Evolutionary conservation across 2,329 filamentous ascomycete species (phyloP).

Genomic region (Lecanicillium sp.): DNA sequence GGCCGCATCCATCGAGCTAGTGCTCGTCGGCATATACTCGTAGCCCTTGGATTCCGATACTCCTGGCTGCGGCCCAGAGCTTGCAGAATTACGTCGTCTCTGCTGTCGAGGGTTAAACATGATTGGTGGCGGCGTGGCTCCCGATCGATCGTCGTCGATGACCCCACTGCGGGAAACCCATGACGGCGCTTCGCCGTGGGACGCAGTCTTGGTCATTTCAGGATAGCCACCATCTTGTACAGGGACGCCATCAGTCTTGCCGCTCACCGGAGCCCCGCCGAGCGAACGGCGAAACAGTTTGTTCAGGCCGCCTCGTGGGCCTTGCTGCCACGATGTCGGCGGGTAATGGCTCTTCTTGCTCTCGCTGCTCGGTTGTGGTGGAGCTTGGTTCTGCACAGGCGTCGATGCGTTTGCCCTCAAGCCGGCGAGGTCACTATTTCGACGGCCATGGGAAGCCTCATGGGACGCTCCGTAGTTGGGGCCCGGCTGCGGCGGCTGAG

Average conservation of each 20-base stretch:
- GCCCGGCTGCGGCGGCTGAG: conserved; percentile 8
- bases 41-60: conserved; percentile 11
- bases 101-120: conserved; percentile 35
- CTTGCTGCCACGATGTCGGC: conserved; percentile 36
- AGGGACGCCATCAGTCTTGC: conserved; percentile 1
- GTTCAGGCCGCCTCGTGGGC: conserved; percentile 38
- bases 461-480: conserved; percentile 11
- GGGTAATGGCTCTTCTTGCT: conserved; percentile 38
- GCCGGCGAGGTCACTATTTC: conserved; percentile 8
- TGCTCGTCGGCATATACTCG: background rate
- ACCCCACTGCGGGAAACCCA: conserved; percentile 28
- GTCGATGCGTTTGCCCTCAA: conserved; percentile 4
- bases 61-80: conserved; percentile 8
- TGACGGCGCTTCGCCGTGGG: background rate
- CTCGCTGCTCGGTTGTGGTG: conserved; percentile 13
- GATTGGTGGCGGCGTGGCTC: conserved; percentile 51
- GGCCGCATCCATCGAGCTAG: background rate
- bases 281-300: conserved; percentile 44
- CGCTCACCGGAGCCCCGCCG: conserved; percentile 21
- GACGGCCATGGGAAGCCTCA: conserved; percentile 5
- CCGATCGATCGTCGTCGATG: conserved; percentile 33
- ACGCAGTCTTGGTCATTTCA: background rate
- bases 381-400: conserved; percentile 2
- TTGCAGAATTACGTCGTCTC: conserved; percentile 18
- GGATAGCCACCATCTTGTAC: too few relatives aligned